Evolutionary conservation across 2,329 filamentous ascomycete species (phyloP), one percentile per base, ranked within the genome.

Genomic region (Huntiella omanensis): DNA sequence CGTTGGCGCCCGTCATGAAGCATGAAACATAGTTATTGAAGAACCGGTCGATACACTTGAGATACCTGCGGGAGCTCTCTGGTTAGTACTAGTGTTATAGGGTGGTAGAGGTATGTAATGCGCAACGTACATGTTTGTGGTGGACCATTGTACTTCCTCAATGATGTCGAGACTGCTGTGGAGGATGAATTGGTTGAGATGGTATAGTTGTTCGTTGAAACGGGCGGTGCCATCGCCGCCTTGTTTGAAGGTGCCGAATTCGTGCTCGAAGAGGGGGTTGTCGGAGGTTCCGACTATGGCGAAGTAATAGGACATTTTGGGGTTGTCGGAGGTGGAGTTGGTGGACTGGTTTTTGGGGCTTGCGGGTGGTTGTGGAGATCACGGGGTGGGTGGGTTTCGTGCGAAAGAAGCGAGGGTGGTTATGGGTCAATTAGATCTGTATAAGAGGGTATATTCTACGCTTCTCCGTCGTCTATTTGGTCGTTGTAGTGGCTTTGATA

Each of bases 121-220:
- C 17, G n/a, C 2, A n/a, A 59, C 69, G 52, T 66, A 92, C 85
- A 93, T 81, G 55, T 83, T 79, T 4, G 83, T 82, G 51, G 70
- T 83, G 5, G 77, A 80, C 88, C 91, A 98, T 65, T 96, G 91
- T 28, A 88, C 77, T 63, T 98, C 91, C 65, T 98, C 91, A 44
- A 94, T 83, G 40, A 96, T 84, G 61, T 98, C 91, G 48, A 98
- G 69, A 53, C 83, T 83, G 54, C 84, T 87, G 66, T 98, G 88
- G 32, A 94, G 77, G 59, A 96, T 85, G 67, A 98, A 96, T 62
- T 95, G 91, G 66, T 95, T 95, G 70, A 95, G 81, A 62, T 93
- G 84, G 52, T 84, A 78, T 46, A 88, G 82, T 57, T 92, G 80
- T 53, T 93, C 83, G 49, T 74, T 76, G 69, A 95, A 96, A 58